Base-by-base conservation (phyloP, 2,329 filamentous ascomycete genomes). In the Beauveria sp. region DNA sequence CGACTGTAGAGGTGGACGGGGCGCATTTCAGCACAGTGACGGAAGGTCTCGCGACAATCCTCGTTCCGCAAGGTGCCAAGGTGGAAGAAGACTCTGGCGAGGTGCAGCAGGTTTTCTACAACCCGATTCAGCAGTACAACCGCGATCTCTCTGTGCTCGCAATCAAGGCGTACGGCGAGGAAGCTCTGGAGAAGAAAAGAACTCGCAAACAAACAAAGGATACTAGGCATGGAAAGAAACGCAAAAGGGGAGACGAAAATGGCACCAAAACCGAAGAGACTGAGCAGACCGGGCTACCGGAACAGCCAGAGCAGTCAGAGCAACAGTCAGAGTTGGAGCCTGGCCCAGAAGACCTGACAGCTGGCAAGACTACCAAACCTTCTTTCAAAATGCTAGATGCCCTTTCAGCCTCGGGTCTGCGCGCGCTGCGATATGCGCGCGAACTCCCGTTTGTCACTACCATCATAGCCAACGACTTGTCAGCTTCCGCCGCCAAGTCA, bases 111-210 rank as follows among this genome's bases (percentile, higher is more conserved):
- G 96, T 99, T 61, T 99, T 99, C 72, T 99, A 99, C 82, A 99
- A 99, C 69, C 93, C 95, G 0, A 97, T 99, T 60, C 95, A 99
- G 73, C 95, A 99, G 72, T 99, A 98, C 80, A 99, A 99, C 75
- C 89, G 96, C 52, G 95, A 99, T 72, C 76, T 99, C 66, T 97
- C 91, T 64, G 91, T 97, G 28, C 82, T 99, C 16, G 91, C 91
- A 1, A 96, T 99, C 73, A 91, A 90, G 70, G 89, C 90, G 0
- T 96, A 93, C 72, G 91, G 90, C 1, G 87, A 95, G 67, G 86
- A 91, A 38, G 71, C 67, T 42, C 67, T 86, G 20, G 76, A 81
- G 40, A 77, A 75, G 68, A 77, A 76, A 63, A 75, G 74, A 31
- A 38, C 16, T 49, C 51, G 51, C 34, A 51, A 46, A 16, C 45